Conservation (phyloP, 805 yeast species). For the Candida sphagnicola region DNA sequence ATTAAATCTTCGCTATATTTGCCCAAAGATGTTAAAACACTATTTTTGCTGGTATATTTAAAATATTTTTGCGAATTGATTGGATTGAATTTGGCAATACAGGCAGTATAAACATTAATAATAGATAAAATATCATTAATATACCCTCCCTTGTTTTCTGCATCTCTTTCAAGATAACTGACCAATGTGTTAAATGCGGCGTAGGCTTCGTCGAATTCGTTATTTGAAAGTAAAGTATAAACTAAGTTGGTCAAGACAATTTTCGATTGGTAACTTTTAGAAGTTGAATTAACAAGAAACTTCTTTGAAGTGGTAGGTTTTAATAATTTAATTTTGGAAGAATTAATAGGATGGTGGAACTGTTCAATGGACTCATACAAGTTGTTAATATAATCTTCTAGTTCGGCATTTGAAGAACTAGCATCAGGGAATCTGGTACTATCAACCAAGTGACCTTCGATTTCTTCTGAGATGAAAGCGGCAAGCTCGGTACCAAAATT, state of each 20-base stretch:
- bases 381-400: slow-evolving; percentile 26
- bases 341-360: slow-evolving; percentile 16
- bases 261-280: slow-evolving; percentile 36
- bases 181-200: slow-evolving; percentile 38
- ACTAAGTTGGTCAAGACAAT: slow-evolving; percentile 29
- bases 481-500: slow-evolving; percentile 24
- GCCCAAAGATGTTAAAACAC: slow-evolving; percentile 17
- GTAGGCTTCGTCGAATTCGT: slow-evolving; percentile 41
- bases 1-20: slow-evolving; percentile 16
- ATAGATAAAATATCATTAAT: slow-evolving; percentile 29
- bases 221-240: slow-evolving; percentile 25
- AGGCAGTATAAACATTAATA: slow-evolving; percentile 28
- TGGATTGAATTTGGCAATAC: slow-evolving; percentile 35
- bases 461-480: slow-evolving; percentile 17
- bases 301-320: slow-evolving; percentile 23
- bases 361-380: slow-evolving; percentile 25
- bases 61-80: slow-evolving; percentile 23
- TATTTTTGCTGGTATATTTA: slow-evolving; percentile 19
- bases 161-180: slow-evolving; percentile 29
- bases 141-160: slow-evolving; percentile 25
- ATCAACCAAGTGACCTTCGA: slow-evolving; percentile 14
- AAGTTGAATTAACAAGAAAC: slow-evolving; percentile 25
- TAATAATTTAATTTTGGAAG: slow-evolving; percentile 12
- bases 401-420: slow-evolving; percentile 10
- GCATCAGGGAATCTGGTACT: slow-evolving; percentile 30